A percentile compares a stretch with the other conserved stretches of the same genome.
phyloP scores from a whole-genome alignment of 805 yeast species.

The Cyberlindnera petersonii region DNA sequence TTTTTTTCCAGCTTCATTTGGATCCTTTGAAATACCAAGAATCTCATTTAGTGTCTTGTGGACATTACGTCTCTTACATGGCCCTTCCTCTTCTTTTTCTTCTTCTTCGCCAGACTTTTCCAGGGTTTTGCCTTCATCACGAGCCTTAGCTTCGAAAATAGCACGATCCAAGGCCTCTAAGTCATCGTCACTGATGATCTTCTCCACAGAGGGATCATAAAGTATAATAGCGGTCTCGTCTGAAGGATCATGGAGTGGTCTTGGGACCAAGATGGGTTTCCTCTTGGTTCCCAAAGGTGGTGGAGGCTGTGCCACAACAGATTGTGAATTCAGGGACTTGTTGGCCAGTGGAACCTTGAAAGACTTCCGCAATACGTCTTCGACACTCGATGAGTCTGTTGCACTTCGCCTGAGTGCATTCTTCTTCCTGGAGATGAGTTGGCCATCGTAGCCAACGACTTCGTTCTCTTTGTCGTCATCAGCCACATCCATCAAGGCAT shows the following conservation, averaged over 20 bases:
- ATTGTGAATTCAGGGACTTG: slow-evolving; percentile 22
- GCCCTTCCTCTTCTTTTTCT: slow-evolving; percentile 19
- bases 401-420: slow-evolving; percentile 57
- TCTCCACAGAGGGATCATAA: slow-evolving; percentile 91
- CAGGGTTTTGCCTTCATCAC: slow-evolving; percentile 27
- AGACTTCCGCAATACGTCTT: slow-evolving; percentile 40
- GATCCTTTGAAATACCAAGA: slow-evolving; percentile 60
- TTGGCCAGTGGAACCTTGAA: slow-evolving; percentile 61
- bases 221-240: slow-evolving; percentile 91
- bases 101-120: slow-evolving; percentile 14
- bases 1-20: slow-evolving; percentile 45
- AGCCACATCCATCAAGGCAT: slow-evolving; percentile 33
- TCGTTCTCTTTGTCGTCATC: slow-evolving; percentile 34
- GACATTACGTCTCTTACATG: slow-evolving; percentile 35
- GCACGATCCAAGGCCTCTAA: slow-evolving; percentile 32
- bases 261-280: slow-evolving; percentile 66
- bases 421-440: slow-evolving; percentile 33
- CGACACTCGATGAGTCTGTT: slow-evolving; percentile 37
- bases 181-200: slow-evolving; percentile 26
- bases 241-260: slow-evolving; percentile 92
- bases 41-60: slow-evolving; percentile 76
- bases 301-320: slow-evolving; percentile 56
- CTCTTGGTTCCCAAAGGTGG: slow-evolving; percentile 84
- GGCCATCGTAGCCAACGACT: slow-evolving; percentile 31
- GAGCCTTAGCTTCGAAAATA: slow-evolving; percentile 25